Evolutionary conservation across 2,329 filamentous ascomycete species (phyloP), one percentile per base, ranked within the genome.

Genomic region (Monosporascus sp.): DNA sequence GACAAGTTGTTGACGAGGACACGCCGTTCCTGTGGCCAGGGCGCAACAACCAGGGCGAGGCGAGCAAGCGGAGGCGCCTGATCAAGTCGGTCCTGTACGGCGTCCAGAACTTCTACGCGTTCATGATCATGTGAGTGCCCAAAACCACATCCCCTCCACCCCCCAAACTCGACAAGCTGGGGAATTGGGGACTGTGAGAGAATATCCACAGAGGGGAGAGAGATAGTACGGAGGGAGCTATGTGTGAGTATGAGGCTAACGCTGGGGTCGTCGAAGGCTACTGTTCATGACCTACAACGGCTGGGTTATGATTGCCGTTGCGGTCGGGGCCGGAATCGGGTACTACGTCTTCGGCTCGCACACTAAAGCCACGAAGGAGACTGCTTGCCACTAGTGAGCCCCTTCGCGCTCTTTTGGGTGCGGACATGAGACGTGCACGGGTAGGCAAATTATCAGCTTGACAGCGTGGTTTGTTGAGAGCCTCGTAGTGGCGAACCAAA

Each of bases 221-320:
- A 17, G 7, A 15, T 7, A 37, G 39, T 37, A 35, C 31, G 25
- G 11, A 3, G 27, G 8, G 37, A 39, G 15, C 9, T 27, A 39
- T 9, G 37, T 39, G 37, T 6, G 37, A 6, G 37, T 39, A 39
- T 39, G 15, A 27, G 27, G 24, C 22, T 45, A 45, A 45, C 22
- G 22, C 20, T 38, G 25, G 17, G 46, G 20, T 20, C 6, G 3
- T 37, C n/a, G 47, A 18, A 97, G 93, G 94, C 79, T 99, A 56
- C 75, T 99, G 22, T 99, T 99, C 73, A 99, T 99, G 94, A 99
- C 94, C n/a, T 99, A 99, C 75, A 99, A 99, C 65, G 94, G 94
- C 52, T 96, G 89, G 86, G 85, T 99, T 61, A 99, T 99, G 94
- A 72, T 96, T 60, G 83, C 93, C 3, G 92, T 97, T 17, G 88